Base-by-base conservation (phyloP, 352 stramenopile species). In the Phytophthora aleatoria region DNA sequence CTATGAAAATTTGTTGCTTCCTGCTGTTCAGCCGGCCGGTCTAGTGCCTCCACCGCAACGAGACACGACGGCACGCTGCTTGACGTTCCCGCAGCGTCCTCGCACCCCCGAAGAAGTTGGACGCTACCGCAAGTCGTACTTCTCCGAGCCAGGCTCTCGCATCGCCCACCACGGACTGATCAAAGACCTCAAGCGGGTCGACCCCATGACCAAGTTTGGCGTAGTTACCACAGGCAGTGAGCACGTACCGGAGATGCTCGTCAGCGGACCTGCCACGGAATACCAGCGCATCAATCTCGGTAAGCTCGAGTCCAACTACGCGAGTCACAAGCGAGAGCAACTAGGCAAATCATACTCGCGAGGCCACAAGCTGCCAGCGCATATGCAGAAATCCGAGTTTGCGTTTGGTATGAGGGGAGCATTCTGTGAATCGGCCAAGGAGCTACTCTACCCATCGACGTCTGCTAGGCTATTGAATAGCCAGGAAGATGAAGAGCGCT, bases 121-220 rank as follows among this genome's bases (percentile, higher is more conserved):
- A 8, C 87, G 82, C 28, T 95, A 77, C 69, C 84, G 86, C 58
- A 92, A 92, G 70, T 95, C 86, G 51, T 94, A 94, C 69, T 94
- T 95, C 49, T 74, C 74, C 38, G 86, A 93, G 55, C 83, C 88
- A 0, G 86, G 85, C 20, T 60, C 82, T 30, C 79, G 83, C 28
- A 89, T 96, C 57, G 83, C 82, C 2, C 88, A 96, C 55, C 81
- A 79, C 10, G 88, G 88, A 11, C 71, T 94, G 24, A 81, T 94
- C 60, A 87, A 94, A 45, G 86, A 94, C 64, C 70, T 91, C 51
- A 90, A 91, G 62, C 55, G 57, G 20, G 73, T 89, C 47, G 72
- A 91, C 30, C 80, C 79, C 26, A 60, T 74, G 45, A 78, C 74
- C 42, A 94, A 91, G 64, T 91, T 79, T 15, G 85, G 85, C 16